phyloP scores from a whole-genome alignment of 352 stramenopile species.

The Aphanomyces cochlioides region DNA sequence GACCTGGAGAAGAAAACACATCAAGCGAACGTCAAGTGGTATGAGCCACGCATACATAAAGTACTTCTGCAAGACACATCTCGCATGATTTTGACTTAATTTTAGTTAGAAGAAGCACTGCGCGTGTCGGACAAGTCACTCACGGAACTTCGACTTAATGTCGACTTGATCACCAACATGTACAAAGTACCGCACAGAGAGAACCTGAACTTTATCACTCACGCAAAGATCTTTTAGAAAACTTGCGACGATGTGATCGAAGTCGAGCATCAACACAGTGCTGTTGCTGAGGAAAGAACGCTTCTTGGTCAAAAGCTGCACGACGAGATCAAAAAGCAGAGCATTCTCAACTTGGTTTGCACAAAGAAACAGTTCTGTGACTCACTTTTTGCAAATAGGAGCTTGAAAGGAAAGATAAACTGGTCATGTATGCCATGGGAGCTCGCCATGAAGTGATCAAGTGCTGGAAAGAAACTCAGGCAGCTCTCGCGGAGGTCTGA shows the following conservation, averaged over 20 bases:
- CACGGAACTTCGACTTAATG: conserved; percentile 74
- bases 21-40: conserved; percentile 55
- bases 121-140: conserved; percentile 55
- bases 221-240: too few species aligned
- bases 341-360: conserved; percentile 54
- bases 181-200: conserved; percentile 48
- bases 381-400: conserved; percentile 45
- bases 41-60: conserved; percentile 24
- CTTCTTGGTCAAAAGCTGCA: conserved; percentile 46
- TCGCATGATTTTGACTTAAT: background rate
- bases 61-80: too few species aligned
- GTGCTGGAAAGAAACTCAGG: conserved; percentile 45
- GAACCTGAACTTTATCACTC: background rate
- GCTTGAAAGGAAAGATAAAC: conserved; percentile 52
- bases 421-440: conserved; percentile 72
- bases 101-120: conserved; percentile 60
- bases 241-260: conserved; percentile 24
- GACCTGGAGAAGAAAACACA: conserved; percentile 68
- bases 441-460: conserved; percentile 68
- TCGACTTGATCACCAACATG: conserved; percentile 83
- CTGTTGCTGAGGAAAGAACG: conserved; percentile 47
- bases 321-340: conserved; percentile 74
- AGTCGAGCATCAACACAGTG: background rate
- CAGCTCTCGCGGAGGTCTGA: conserved; percentile 35
- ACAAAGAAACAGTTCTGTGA: background rate